Evolutionary conservation across 805 yeast species (phyloP), one percentile per base, ranked within the genome.

Genomic region (Metschnikowia reukaufii): DNA sequence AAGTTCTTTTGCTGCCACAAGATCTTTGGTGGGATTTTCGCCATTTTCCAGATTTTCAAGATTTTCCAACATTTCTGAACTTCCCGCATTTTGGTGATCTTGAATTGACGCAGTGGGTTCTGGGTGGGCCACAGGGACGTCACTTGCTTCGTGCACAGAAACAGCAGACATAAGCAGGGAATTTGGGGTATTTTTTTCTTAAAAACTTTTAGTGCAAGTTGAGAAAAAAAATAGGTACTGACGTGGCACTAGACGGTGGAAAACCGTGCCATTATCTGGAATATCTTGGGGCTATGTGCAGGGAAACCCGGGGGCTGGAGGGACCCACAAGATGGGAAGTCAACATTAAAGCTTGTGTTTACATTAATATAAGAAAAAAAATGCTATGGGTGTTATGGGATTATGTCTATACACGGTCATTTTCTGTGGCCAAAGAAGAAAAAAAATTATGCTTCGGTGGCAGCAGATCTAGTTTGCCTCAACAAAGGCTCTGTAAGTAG

Each of bases 401-500:
- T 31, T 2, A 8, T 8, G 30, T 12, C 30, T 25, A 25, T 12
- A 25, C n/a, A n/a, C n/a, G n/a, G n/a, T n/a, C n/a, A n/a, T n/a
- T n/a, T n/a, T n/a, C n/a, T n/a, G n/a, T n/a, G n/a, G n/a, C n/a
- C n/a, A n/a, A n/a, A n/a, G n/a, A n/a, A n/a, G n/a, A n/a, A n/a
- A n/a, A n/a, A n/a, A n/a, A n/a, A n/a, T n/a, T n/a, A n/a, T n/a
- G n/a, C n/a, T n/a, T n/a, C n/a, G n/a, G n/a, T n/a, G n/a, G n/a
- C n/a, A n/a, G n/a, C n/a, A n/a, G n/a, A 18, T 16, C 23, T 39
- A 42, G 36, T 52, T 42, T n/a, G 83, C 85, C 70, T 88, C 96
- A 57, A 84, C 88, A 65, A 84, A 88, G 5, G 99, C 98, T 69
- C 96, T 85, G 71, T 91, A 94, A 29, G 91, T 75, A 34, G 91